A percentile compares a stretch with the other conserved stretches of the same genome.
These are phyloP conservation scores for Trichosporon faecale DNA, from an alignment of 1,284 basidiomycete species.

Conservation along the genomic window DNA sequence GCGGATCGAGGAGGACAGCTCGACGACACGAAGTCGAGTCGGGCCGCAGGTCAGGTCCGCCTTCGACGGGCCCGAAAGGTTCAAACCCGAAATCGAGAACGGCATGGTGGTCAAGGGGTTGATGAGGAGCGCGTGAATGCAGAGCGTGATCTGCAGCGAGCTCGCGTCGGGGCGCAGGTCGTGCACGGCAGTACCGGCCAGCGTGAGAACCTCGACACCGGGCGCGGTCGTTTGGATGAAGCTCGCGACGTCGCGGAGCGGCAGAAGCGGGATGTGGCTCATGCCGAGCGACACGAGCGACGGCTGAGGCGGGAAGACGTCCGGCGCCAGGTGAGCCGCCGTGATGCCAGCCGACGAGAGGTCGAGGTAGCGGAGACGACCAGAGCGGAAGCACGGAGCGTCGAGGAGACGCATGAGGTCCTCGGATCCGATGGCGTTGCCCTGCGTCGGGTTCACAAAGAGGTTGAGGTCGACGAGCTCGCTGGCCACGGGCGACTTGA, in stretches of 20 bases:
- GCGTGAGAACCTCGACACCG: constrained; percentile 80
- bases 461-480: constrained; percentile 76
- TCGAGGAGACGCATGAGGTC: constrained; percentile 69
- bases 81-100: constrained; percentile 57
- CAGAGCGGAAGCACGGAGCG: constrained; percentile 78
- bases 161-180: constrained; percentile 57
- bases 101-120: constrained; percentile 75
- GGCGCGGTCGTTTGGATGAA: constrained; percentile 69
- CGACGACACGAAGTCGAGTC: constrained; percentile 81
- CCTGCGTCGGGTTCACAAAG: constrained; percentile 82
- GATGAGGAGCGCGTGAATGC: constrained; percentile 61
- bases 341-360: constrained; percentile 78
- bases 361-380: constrained; percentile 80
- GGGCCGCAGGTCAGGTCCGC: constrained; percentile 55
- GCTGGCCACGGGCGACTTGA: constrained; percentile 62
- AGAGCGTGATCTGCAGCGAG: constrained; percentile 46
- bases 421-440: constrained; percentile 68
- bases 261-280: constrained; percentile 73
- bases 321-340: constrained; percentile 57
- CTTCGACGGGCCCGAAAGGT: constrained; percentile 24
- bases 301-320: constrained; percentile 63
- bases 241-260: constrained; percentile 64
- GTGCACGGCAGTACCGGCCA: constrained; percentile 72
- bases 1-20: constrained; percentile 73
- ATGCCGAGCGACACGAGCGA: constrained; percentile 81